These are phyloP conservation scores for Cryphonectria japonica DNA, from an alignment of 2,329 filamentous ascomycete species.

Conservation along the genomic window DNA sequence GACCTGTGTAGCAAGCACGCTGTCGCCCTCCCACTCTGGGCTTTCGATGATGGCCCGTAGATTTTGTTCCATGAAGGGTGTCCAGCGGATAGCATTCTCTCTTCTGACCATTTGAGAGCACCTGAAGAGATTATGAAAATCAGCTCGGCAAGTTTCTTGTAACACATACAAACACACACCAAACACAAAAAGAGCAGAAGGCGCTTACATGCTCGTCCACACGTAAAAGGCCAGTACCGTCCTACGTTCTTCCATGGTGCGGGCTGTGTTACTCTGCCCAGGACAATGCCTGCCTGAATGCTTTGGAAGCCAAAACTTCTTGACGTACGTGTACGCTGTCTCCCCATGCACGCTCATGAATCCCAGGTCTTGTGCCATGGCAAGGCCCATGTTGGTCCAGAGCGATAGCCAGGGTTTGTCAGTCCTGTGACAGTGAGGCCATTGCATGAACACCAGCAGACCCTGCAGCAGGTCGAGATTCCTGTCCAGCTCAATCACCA, in stretches of 20 bases:
- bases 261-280: slow-evolving; percentile 35
- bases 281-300: slow-evolving; percentile 19
- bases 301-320: slow-evolving; percentile 28
- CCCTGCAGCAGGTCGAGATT: slow-evolving; percentile 57
- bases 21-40: slow-evolving; percentile 54
- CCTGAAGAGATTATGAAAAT: slow-evolving; percentile 14
- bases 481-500: slow-evolving; percentile 53
- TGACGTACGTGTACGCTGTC: slow-evolving; percentile 40
- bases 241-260: slow-evolving; percentile 55
- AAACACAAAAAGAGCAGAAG: not conserved
- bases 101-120: slow-evolving; percentile 44
- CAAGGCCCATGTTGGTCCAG: slow-evolving; percentile 47
- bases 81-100: slow-evolving; percentile 60
- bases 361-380: slow-evolving; percentile 51
- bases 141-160: slow-evolving; percentile 6
- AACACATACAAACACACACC: not conserved
- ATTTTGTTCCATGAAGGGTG: slow-evolving; percentile 60
- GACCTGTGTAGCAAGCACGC: slow-evolving; percentile 48
- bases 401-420: slow-evolving; percentile 51
- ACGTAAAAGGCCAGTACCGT: slow-evolving; percentile 53
- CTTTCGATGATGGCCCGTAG: slow-evolving; percentile 50
- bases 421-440: slow-evolving; percentile 45
- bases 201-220: slow-evolving; percentile 42
- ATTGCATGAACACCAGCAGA: slow-evolving; percentile 49
- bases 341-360: slow-evolving; percentile 46